Evolutionary conservation across 73 alveolate species (phyloP), one percentile per base, ranked within the genome.

Genomic region (Symbiodinium natans): DNA sequence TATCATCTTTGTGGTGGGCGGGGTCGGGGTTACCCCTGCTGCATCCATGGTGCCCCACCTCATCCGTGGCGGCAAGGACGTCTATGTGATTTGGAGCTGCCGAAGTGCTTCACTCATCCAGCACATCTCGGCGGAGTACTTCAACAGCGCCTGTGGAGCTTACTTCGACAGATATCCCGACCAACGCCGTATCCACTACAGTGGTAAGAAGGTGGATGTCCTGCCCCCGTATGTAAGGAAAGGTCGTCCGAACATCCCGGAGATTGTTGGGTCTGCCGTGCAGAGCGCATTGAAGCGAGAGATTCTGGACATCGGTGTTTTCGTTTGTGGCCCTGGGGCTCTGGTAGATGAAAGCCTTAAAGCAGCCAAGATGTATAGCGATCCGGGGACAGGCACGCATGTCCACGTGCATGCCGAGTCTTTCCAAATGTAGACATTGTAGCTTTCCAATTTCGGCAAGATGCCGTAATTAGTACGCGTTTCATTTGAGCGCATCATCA

Each of bases 301-400:
- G 33, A 42, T 71, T 11, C 34, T 15, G 31, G 98, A 92, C 90
- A 25, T 92, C 17, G 98, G 98, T 8, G 89, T 92, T 0, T 92
- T 92, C 42, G 98, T 92, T 40, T 92, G 90, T 29, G 98, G 98
- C n/a, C 98, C 96, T 0, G 71, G 73, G 29, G 98, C 98, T 3
- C 34, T 92, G 90, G 89, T 71, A 1, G 87, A 74, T 5, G 46
- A 56, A 33, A 33, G 73, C 56, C 33, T 92, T 82, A 21, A 3
- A 25, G 89, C 98, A 15, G 89, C 98, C 29, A 82, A 74, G 31
- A 48, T 41, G 74, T 29, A 68, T 33, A 92, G 74, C 40, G 89
- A 82, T 27, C 80, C 74, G 21, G 40, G 40, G 48, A 92, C 39
- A 17, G 74, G 86, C 0, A 31, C 41, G 10, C 87, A 71, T 29